Evolutionary conservation across 2,329 filamentous ascomycete genomes (phyloP).

Genomic region (Lizonia empirigonia): DNA sequence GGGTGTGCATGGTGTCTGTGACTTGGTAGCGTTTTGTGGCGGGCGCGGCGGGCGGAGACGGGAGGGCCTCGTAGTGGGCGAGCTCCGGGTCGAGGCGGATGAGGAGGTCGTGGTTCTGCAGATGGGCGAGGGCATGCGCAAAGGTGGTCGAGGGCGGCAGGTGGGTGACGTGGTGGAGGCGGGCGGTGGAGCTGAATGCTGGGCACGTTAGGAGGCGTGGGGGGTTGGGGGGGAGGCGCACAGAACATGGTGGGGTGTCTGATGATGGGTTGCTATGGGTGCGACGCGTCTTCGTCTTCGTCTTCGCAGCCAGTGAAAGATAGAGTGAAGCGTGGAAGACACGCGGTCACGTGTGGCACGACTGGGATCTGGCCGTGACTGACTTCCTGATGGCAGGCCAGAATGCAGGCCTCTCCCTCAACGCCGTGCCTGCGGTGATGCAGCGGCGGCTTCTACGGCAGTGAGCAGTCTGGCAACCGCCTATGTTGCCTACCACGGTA

Average conservation of each 20-base stretch:
- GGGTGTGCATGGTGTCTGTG: slow-evolving; percentile 46
- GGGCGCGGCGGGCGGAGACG: slow-evolving; percentile 23
- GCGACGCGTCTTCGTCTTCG: background rate
- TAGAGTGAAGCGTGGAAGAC: no score
- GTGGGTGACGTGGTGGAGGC: slow-evolving; percentile 42
- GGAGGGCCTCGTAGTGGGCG: slow-evolving; percentile 37
- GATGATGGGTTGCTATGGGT: background rate
- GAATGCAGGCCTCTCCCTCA: slow-evolving; percentile 49
- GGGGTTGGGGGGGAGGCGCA: slow-evolving; percentile 18
- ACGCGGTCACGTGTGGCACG: background rate
- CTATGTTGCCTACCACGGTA: slow-evolving; percentile 55
- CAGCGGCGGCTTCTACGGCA: slow-evolving; percentile 52
- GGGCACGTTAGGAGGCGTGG: background rate
- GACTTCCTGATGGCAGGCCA: slow-evolving; percentile 41
- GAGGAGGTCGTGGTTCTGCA: slow-evolving; percentile 47
- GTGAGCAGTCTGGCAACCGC: slow-evolving; percentile 51
- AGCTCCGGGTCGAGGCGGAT: slow-evolving; percentile 47
- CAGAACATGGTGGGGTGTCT: slow-evolving; percentile 35
- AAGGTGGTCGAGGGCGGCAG: slow-evolving; percentile 36
- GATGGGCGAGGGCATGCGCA: slow-evolving; percentile 24
- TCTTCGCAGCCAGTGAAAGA: background rate
- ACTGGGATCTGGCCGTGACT: background rate
- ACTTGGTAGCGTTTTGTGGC: slow-evolving; percentile 45
- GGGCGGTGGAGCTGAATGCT: slow-evolving; percentile 43
- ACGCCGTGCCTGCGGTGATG: slow-evolving; percentile 60